Evolutionary conservation across 768 basidiomycete species (phyloP).

Genomic region (Russula sp.): DNA sequence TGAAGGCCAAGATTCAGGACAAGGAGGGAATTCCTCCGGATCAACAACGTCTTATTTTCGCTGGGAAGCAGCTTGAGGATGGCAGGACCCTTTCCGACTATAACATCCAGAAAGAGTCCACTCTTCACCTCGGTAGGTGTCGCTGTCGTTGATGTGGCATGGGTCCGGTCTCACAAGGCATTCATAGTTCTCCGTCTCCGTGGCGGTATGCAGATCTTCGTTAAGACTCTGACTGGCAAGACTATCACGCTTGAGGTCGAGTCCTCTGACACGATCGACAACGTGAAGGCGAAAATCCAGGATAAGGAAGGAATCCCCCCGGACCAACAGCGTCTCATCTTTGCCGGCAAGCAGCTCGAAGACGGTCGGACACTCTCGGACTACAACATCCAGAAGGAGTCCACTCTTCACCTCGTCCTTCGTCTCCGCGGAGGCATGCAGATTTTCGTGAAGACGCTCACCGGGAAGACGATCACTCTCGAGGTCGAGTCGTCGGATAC

Average conservation of each 20-base stretch:
- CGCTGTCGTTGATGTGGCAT: neutral
- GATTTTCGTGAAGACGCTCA: slow-evolving; percentile 20
- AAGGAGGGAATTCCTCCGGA: slow-evolving; percentile 33
- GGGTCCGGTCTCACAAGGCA: neutral
- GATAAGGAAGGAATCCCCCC: slow-evolving; percentile 30
- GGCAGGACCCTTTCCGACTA: slow-evolving; percentile 38
- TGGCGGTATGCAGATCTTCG: slow-evolving; percentile 40
- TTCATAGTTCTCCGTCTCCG: slow-evolving; percentile 35
- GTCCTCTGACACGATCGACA: slow-evolving; percentile 29
- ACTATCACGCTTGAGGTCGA: slow-evolving; percentile 51
- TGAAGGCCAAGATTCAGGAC: slow-evolving; percentile 33
- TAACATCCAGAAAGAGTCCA: slow-evolving; percentile 30
- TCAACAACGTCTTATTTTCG: slow-evolving; percentile 31
- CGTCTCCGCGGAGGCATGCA: slow-evolving; percentile 22
- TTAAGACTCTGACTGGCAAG: slow-evolving; percentile 46
- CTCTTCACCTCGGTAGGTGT: slow-evolving; percentile 27
- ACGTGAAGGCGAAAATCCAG: slow-evolving; percentile 30
- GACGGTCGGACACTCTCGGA: slow-evolving; percentile 29
- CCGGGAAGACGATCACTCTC: slow-evolving; percentile 19
- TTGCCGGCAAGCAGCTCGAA: slow-evolving; percentile 29
- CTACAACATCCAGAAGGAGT: slow-evolving; percentile 30
- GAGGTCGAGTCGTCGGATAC: slow-evolving; percentile 21
- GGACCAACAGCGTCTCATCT: slow-evolving; percentile 29
- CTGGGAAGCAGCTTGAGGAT: slow-evolving; percentile 49
- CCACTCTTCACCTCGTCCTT: slow-evolving; percentile 26